Base-by-base conservation (phyloP, 2,329 filamentous ascomycete species). In the Dactylellina parvicollis region DNA sequence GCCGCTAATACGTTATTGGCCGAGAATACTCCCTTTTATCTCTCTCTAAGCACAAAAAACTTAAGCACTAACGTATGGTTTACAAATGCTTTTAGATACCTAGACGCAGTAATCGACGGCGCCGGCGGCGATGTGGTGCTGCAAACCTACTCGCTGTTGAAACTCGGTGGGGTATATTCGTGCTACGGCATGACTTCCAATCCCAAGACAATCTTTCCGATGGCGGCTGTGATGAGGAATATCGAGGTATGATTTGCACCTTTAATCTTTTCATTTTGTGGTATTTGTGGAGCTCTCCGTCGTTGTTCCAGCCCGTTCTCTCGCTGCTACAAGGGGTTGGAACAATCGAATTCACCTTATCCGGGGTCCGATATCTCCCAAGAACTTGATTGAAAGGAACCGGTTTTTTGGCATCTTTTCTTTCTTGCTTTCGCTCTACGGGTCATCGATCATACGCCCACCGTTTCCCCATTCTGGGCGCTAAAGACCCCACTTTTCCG, bases 181-280 rank as follows among this genome's bases (percentile, higher is more conserved):
- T 84, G 89, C 76, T 98, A 98, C 80, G 94, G 95, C 73, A 97
- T 98, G 94, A 98, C 94, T 0, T 83, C 91, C 1, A 83, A 85
- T 0, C 93, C 94, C 0, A 92, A 90, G 82, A 94, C 96, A 89
- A 88, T 91, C 56, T 97, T 91, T 86, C 78, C 87, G 10, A 96
- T 97, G 91, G 82, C 84, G 72, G 92, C 92, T 0, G 90, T 95
- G 12, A 81, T 98, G 73, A 91, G 89, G 80, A 96, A 98, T 78
- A 86, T 97, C 59, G 94, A 98, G 77, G 75, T 74, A 47, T 52
- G 75, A 57, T 26, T n/a, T n/a, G n/a, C n/a, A n/a, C n/a, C n/a
- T n/a, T n/a, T n/a, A n/a, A n/a, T n/a, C n/a, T n/a, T n/a, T n/a
- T n/a, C n/a, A n/a, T n/a, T n/a, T n/a, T n/a, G n/a, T n/a, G n/a